These are phyloP conservation scores for Vinca major DNA, from an alignment of 305 asterid genomes.

Conservation along the genomic window DNA sequence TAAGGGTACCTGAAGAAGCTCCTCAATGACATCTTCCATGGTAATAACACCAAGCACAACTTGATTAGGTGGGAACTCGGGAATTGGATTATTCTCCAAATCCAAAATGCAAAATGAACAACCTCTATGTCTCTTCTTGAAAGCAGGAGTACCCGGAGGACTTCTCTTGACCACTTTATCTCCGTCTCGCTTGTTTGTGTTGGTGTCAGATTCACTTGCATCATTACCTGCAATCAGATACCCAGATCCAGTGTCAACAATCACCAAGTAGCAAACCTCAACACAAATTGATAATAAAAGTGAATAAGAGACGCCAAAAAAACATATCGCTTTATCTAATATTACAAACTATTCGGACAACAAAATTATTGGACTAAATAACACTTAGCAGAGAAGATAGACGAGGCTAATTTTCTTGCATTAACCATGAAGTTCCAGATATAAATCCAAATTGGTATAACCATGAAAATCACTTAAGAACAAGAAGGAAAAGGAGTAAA, in stretches of 20 bases:
- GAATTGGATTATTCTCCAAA: constrained; percentile 67
- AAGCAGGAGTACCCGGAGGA: constrained; percentile 79
- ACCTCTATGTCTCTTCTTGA: constrained; percentile 84
- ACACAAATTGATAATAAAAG: neutral
- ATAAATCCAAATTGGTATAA: neutral
- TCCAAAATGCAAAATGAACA: constrained; percentile 92
- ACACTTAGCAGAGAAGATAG: neutral
- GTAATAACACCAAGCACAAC: constrained; percentile 84
- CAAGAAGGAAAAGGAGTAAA: neutral
- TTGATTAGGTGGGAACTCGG: constrained; percentile 66
- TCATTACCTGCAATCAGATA: constrained; percentile 31
- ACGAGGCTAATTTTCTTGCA: no score
- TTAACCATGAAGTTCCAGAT: neutral
- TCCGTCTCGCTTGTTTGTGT: constrained; percentile 30
- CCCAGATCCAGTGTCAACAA: constrained; percentile 5
- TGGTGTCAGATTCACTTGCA: constrained; percentile 27
- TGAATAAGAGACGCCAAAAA: neutral
- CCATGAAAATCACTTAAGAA: neutral
- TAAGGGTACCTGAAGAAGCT: constrained; percentile 85
- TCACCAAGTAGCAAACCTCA: neutral
- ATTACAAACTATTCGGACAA: neutral
- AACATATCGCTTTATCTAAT: neutral
- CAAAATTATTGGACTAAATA: neutral
- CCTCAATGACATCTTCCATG: constrained; percentile 99
- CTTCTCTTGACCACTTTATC: constrained; percentile 47